Percentiles rank a stretch among this genome's conserved stretches.
These are phyloP conservation scores for Aspergillus coremiiformis DNA, from an alignment of 495 filamentous ascomycete genomes.

Conservation along the genomic window DNA sequence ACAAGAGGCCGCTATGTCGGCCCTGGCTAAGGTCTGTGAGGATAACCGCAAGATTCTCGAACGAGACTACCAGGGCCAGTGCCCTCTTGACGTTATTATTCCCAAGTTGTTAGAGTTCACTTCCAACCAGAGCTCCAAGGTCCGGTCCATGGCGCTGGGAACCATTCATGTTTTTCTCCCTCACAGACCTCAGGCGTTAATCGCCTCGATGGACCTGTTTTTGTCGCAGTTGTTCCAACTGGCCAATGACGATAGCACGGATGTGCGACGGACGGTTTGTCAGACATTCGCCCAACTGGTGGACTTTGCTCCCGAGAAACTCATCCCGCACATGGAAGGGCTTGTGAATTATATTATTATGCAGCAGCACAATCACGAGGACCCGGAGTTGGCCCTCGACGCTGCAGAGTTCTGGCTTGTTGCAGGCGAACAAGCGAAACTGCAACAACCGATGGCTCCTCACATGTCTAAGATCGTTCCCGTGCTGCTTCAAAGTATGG, in stretches of 20 bases:
- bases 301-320: conserved; percentile 81
- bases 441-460: conserved; percentile 66
- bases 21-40: conserved; percentile 90
- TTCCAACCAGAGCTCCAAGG: conserved; percentile 59
- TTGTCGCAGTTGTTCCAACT: conserved; percentile 76
- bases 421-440: conserved; percentile 74
- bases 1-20: conserved; percentile 91
- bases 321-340: conserved; percentile 79
- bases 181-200: conserved; percentile 66
- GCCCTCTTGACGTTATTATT: conserved; percentile 80
- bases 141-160: conserved; percentile 69
- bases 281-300: conserved; percentile 88
- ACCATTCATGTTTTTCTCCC: conserved; percentile 88
- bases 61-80: conserved; percentile 74
- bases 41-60: conserved; percentile 86
- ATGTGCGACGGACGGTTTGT: conserved; percentile 86
- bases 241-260: conserved; percentile 62
- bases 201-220: conserved; percentile 69
- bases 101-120: conserved; percentile 88
- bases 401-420: conserved; percentile 97
- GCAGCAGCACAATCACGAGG: conserved; percentile 76
- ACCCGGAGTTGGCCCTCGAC: conserved; percentile 86
- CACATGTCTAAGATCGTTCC: conserved; percentile 83
- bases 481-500: conserved; percentile 87
- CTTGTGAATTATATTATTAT: conserved; percentile 88